These are phyloP conservation scores for Suhomyces guaymorum DNA, from an alignment of 1,139 yeast genomes.

Conservation along the genomic window DNA sequence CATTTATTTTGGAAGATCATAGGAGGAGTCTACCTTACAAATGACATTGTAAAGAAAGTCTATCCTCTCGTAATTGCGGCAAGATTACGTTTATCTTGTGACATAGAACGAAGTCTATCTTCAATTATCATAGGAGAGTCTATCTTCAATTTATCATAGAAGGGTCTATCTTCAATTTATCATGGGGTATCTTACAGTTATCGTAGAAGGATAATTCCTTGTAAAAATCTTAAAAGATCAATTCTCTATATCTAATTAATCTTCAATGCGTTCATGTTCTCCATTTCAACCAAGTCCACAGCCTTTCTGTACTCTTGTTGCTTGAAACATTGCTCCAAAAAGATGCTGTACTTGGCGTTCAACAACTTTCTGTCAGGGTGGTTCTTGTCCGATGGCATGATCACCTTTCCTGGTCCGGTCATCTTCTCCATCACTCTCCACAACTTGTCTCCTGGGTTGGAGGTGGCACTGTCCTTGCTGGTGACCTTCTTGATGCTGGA, in stretches of 20 bases:
- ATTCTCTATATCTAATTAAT: not conserved
- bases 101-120: no score
- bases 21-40: no score
- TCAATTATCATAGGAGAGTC: no score
- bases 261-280: slow-evolving; percentile 20
- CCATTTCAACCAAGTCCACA: slow-evolving; percentile 60
- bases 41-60: no score
- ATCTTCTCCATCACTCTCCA: slow-evolving; percentile 87
- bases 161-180: no score
- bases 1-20: no score
- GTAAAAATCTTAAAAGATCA: no score
- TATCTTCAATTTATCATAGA: no score
- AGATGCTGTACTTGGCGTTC: slow-evolving; percentile 75
- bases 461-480: slow-evolving; percentile 16
- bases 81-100: no score
- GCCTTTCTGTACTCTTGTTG: slow-evolving; percentile 74
- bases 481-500: slow-evolving; percentile 21
- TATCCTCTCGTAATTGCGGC: no score
- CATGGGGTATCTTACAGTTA: no score
- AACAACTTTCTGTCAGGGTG: slow-evolving; percentile 71
- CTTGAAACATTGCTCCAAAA: slow-evolving; percentile 80
- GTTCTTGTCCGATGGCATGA: slow-evolving; percentile 58
- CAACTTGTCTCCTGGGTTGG: slow-evolving; percentile 53
- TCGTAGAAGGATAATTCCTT: no score
- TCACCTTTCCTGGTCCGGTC: slow-evolving; percentile 81